Base-by-base conservation (phyloP, 345 rosid species). In the Streptanthus diversifolius region DNA sequence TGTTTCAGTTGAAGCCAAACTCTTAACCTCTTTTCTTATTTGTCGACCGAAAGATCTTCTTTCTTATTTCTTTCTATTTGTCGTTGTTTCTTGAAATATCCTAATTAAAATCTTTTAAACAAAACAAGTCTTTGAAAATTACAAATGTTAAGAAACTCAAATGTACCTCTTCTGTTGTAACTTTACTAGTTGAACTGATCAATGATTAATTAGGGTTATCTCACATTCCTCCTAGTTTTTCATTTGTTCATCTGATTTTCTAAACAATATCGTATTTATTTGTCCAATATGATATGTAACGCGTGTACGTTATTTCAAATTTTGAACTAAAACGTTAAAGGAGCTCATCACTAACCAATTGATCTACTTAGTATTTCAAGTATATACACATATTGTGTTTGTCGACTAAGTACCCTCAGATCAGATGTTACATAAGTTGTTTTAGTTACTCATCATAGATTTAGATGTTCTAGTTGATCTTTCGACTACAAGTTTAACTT, bases 1-100 rank as follows among this genome's bases (percentile, higher is more conserved):
- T 66, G 12, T 40, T 29, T 27, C 61, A 39, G 55, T 58, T 11
- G 63, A 59, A 67, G 68, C 78, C 73, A 74, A 74, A 67, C n/a
- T 74, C 44, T 59, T 73, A 37, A 63, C 58, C 74, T 21, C 18
- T 72, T 29, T 22, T 30, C n/a, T 22, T 39, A 24, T 74, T n/a
- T 51, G 68, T 67, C 73, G 56, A 67, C 73, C 12, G 37, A 49
- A 19, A 39, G 45, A 30, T 49, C 63, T 48, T 36, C 4, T 66
- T 68, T 30, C 4, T 48, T 9, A 33, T 35, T 33, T 52, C 27
- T 14, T 39, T 40, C 3, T 39, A 9, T 69, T 9, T 63, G 59
- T 70, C 33, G 24, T 24, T 25, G 44, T 35, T 41, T 69, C 8
- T 59, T 30, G 6, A 47, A 3, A 13, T 5, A 37, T 66, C 8